phyloP scores from a whole-genome alignment of 805 yeast species.

The Candida schatavii region DNA sequence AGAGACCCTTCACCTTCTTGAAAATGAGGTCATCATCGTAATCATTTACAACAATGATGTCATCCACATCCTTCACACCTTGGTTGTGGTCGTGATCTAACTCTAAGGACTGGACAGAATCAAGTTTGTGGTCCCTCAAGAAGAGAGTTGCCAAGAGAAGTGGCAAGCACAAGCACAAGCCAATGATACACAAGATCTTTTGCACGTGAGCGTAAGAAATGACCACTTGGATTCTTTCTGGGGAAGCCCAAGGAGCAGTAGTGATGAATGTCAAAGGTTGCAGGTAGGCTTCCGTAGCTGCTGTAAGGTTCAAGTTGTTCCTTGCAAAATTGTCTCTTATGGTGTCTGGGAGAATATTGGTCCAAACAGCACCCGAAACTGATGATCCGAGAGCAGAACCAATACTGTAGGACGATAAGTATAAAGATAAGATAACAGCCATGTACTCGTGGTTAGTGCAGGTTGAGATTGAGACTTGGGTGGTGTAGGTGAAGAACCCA shows the following conservation, averaged over 20 bases:
- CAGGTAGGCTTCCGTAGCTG: constrained; percentile 48
- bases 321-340: not conserved
- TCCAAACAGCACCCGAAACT: constrained; percentile 21
- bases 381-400: constrained; percentile 20
- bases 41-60: constrained; percentile 21
- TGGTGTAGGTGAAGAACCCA: constrained; percentile 17
- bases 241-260: constrained; percentile 55
- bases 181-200: constrained; percentile 50
- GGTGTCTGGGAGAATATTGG: constrained; percentile 9
- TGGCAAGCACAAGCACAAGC: constrained; percentile 17
- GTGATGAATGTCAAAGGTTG: constrained; percentile 48
- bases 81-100: constrained; percentile 10
- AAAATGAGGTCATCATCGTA: constrained; percentile 19
- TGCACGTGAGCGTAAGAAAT: constrained; percentile 56
- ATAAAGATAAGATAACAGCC: constrained; percentile 16
- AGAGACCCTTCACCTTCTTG: not conserved
- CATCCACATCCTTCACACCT: constrained; percentile 13
- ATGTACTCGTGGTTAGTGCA: constrained; percentile 16
- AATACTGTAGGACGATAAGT: constrained; percentile 14
- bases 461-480: constrained; percentile 15
- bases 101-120: constrained; percentile 11
- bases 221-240: constrained; percentile 54
- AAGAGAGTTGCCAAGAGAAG: constrained; percentile 38
- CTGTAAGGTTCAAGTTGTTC: constrained; percentile 23
- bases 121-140: constrained; percentile 47